Evolutionary conservation across 176 grass and related monocot species (phyloP), one percentile per base, ranked within the genome.

Genomic region (Oropetium thomaeum): DNA sequence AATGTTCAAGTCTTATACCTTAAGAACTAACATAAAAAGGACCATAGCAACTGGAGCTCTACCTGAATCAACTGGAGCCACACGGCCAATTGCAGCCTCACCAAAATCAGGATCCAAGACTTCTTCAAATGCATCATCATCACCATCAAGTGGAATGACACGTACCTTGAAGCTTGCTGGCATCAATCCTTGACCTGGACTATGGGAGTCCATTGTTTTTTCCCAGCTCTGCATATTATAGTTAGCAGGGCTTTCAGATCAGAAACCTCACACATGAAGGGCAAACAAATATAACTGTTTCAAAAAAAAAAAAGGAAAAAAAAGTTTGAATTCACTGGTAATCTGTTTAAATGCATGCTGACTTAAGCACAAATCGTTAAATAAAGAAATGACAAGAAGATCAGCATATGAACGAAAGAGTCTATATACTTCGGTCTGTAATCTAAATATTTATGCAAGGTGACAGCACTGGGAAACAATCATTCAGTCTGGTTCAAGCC

Each of bases 161-260:
- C 90, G 76, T 20, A 97, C 85, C 85, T 93, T 97, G 76, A 97
- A 97, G 80, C 93, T 97, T 28, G 90, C 87, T 44, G 87, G 93
- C 90, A 97, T 97, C 63, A 92, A 65, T 17, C 90, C 87, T 81
- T 97, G 90, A 59, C 90, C 93, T 47, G 90, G 93, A 82, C 90
- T 97, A 69, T 93, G 87, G 79, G 90, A 93, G 44, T 97, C 93
- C 76, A 97, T 97, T 41, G 90, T 97, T 93, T 97, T 97, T 73
- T 97, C 90, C 93, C 87, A 97, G 81, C 93, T 97, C 93, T 97
- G 63, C 25, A 62, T 47, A 62, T 63, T 53, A 37, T 68, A 19
- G 71, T 48, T 26, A 69, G 30, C 35, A 2, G 4, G n/a, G 14
- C 67, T 53, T 54, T 54, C 44, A 63, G 20, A 52, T 33, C 40